phyloP scores from a whole-genome alignment of 2,329 filamentous ascomycete genomes.

The Sporothrix schenckii region DNA sequence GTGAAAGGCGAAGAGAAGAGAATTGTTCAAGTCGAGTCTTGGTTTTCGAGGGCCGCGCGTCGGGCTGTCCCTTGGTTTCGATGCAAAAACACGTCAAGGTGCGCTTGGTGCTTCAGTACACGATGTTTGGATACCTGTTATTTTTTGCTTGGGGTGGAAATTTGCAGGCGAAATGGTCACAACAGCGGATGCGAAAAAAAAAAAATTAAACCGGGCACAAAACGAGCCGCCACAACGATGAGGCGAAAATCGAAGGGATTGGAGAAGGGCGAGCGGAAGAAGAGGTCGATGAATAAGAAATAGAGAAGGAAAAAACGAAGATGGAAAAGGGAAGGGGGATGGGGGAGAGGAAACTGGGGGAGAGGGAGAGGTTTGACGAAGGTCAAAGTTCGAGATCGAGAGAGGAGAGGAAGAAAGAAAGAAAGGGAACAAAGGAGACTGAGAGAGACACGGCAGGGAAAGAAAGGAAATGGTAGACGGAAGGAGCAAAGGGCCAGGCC shows the following conservation, averaged over 20 bases:
- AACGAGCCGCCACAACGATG: slow-evolving; percentile 24
- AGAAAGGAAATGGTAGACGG: slow-evolving; percentile 5
- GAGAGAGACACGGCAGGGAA: not conserved
- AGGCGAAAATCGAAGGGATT: slow-evolving; percentile 17
- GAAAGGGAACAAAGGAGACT: not conserved
- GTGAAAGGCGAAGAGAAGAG: slow-evolving; percentile 1
- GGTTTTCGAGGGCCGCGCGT: not conserved
- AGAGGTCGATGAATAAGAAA: slow-evolving; percentile 11
- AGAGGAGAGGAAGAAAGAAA: slow-evolving; percentile 2
- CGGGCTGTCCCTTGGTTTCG: not conserved
- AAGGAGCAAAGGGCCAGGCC: slow-evolving; percentile 21
- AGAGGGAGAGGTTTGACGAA: slow-evolving; percentile 21
- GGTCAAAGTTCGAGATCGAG: slow-evolving; percentile 7
- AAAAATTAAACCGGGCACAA: not conserved
- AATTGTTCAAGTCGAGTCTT: not conserved
- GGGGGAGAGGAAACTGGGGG: slow-evolving; percentile 1
- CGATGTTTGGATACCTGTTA: not conserved
- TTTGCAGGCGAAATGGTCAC: slow-evolving; percentile 16
- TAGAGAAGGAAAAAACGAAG: slow-evolving; percentile 20
- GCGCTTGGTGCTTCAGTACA: not conserved
- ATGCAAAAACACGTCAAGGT: not conserved
- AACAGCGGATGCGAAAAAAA: slow-evolving; percentile 20
- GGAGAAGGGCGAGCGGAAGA: slow-evolving; percentile 10
- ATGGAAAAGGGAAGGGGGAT: not conserved
- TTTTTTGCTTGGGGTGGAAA: not conserved